Evolutionary conservation across 306 rosid genomes (phyloP), one percentile per base, ranked within the genome.

Genomic region (Leucaena leucocephala): DNA sequence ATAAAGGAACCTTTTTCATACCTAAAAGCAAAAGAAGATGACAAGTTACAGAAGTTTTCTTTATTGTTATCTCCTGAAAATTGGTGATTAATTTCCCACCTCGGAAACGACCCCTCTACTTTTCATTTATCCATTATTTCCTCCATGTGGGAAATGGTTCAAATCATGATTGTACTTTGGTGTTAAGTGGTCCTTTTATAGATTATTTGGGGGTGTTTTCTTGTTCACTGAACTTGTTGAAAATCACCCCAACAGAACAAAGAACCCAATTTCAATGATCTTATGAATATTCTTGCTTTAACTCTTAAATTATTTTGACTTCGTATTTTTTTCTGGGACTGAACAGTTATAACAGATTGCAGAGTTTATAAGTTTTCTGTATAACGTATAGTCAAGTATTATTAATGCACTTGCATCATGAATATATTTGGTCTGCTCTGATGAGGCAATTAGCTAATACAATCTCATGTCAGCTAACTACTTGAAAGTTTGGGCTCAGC

Each of bases 21-120:
- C 22, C 52, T 22, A 67, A 4, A 67, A 42, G 72, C 8, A n/a
- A 67, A 67, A n/a, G 35, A 66, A 66, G 49, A 66, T 43, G 71
- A 39, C 45, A 36, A n/a, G 2, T 8, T 17, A 16, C 11, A 16
- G 65, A 7, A 38, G n/a, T 9, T 66, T 6, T 66, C 48, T 13
- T n/a, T 38, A 8, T 5, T 16, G 71, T 39, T 17, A 39, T n/a
- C 45, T 38, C 27, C 14, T 49, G 34, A 49, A 40, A 40, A 21
- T 22, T 43, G 38, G 38, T 68, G 73, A 43, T 15, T 21, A 55
- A 44, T 43, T 68, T 43, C 73, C 54, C 55, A 9, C n/a, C 21
- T 43, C 6, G 73, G 39, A 21, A 68, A 43, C 38, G 4, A 68
- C 5, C 11, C 27, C 21, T 68, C 9, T 15, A 68, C 8, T 42